Conservation (phyloP, 139 green algal species). For the Gonium pectorale region DNA sequence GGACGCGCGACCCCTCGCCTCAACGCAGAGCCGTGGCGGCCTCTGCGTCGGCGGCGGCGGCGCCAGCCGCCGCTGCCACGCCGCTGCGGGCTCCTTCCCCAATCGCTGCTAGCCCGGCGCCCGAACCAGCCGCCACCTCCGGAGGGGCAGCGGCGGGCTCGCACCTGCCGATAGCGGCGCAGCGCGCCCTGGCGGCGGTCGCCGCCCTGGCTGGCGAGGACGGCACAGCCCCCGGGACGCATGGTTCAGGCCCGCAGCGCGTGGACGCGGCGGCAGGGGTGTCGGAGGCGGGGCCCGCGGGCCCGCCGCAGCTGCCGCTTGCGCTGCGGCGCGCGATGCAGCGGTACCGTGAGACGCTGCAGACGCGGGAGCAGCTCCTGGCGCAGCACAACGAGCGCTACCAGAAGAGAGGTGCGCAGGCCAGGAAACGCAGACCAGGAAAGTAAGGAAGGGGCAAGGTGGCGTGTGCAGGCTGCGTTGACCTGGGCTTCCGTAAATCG, state of each 20-base stretch:
- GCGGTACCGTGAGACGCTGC: conserved; percentile 24
- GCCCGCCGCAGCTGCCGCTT: conserved; percentile 26
- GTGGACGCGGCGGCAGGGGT: neutral
- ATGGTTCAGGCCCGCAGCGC: too few species aligned
- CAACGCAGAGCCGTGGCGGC: neutral
- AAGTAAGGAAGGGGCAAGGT: too few species aligned
- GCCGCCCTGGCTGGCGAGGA: neutral
- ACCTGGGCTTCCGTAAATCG: too few species aligned
- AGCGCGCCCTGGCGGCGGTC: conserved; percentile 21
- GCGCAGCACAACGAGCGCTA: conserved; percentile 4
- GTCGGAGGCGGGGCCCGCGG: neutral
- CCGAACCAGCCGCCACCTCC: too few species aligned
- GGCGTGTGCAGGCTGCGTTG: too few species aligned
- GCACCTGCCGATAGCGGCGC: conserved; percentile 27
- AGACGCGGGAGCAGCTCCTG: conserved; percentile 26
- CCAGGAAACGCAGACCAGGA: neutral
- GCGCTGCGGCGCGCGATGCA: conserved; percentile 20
- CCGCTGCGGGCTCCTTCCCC: neutral
- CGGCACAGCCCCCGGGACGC: neutral
- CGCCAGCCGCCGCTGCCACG: neutral
- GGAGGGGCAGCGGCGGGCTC: too few species aligned
- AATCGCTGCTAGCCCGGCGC: too few species aligned
- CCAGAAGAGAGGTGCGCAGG: neutral
- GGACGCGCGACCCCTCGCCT: conserved; percentile 12
- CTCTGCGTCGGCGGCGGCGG: neutral